Evolutionary conservation across 2,329 filamentous ascomycete genomes (phyloP), one percentile per base, ranked within the genome.

Genomic region (Xylariales sp.): DNA sequence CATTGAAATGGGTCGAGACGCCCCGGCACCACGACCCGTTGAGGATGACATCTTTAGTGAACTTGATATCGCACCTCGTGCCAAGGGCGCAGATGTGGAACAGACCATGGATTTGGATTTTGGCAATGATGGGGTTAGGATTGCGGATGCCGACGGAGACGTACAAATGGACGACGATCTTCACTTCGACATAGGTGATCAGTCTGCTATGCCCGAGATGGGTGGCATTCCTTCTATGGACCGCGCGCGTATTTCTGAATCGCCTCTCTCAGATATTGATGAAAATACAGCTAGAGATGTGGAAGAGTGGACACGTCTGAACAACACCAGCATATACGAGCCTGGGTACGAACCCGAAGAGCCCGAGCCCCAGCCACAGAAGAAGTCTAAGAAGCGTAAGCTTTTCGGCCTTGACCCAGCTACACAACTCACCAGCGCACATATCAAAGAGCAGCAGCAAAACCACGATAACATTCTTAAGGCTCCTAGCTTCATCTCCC

Each of bases 1-100:
- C 75, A 90, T 97, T 66, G 96, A 99, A 90, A 86, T 93, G 74
- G 96, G 95, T 76, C 92, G 95, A 89, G 91, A 97, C 73, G 94
- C 92, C 23, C 90, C 92, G 4, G 85, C 88, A 16, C 84, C 91
- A 30, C 85, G 88, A 53, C 83, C 89, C 1, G 81, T 90, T 23
- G 92, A 93, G 71, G 90, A 93, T 46, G 89, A 92, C 71, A 87
- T 94, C 61, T 82, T 90, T 68, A 87, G 86, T 69, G 90, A 93
- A 65, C 76, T 90, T 45, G 89, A 90, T 71, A 80, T 88, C 5
- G 83, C 86, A 67, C 78, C 86, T 9, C 84, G 83, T 54, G 81
- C 87, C 65, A 90, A 91, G 73, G 86, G 85, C 63, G 81, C 79
- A 18, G 87, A 87, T 30, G 85, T 83, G 54, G 88, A 90, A 50